phyloP scores from a whole-genome alignment of 1,284 basidiomycete genomes.

The Austroboletus novae-zelandiae region DNA sequence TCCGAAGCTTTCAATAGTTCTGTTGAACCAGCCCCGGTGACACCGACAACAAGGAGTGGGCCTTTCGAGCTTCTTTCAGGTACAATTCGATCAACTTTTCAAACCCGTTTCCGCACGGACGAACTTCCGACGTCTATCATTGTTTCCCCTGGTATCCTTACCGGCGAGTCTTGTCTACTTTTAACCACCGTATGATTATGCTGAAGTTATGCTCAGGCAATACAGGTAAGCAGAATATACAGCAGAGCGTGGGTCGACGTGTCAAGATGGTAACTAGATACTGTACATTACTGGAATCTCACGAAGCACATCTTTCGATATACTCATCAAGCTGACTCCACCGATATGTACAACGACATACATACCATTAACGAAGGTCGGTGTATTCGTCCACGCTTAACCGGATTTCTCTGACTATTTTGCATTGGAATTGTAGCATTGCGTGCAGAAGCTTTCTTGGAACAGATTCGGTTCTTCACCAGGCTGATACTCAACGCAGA shows the following conservation, averaged over 20 bases:
- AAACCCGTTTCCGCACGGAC: constrained; percentile 27
- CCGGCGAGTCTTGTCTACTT: constrained; percentile 23
- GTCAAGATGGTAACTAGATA: constrained; percentile 15
- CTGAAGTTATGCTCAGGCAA: constrained; percentile 29
- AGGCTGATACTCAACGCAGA: constrained; percentile 37
- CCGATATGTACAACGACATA: constrained; percentile 38
- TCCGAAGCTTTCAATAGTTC: constrained; percentile 38
- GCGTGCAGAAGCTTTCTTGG: constrained; percentile 33
- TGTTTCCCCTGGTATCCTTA: constrained; percentile 23
- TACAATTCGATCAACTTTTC: constrained; percentile 41
- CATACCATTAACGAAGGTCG: constrained; percentile 55
- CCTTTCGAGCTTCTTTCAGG: constrained; percentile 50
- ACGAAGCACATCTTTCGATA: constrained; percentile 54
- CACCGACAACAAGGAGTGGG: constrained; percentile 40
- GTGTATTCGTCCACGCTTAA: neutral
- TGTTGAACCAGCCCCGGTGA: constrained; percentile 50
- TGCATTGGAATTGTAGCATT: constrained; percentile 23
- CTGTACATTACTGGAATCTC: constrained; percentile 42
- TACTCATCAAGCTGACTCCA: constrained; percentile 29
- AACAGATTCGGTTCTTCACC: constrained; percentile 37
- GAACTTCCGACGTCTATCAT: constrained; percentile 8
- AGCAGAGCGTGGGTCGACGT: neutral
- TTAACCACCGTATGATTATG: neutral
- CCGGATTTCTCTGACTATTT: neutral
- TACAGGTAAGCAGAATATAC: constrained; percentile 24